Percentiles rank a stretch among this genome's conserved stretches.
Conservation (phyloP, 2,329 filamentous ascomycete species). For the Ophiostoma ulmi region DNA sequence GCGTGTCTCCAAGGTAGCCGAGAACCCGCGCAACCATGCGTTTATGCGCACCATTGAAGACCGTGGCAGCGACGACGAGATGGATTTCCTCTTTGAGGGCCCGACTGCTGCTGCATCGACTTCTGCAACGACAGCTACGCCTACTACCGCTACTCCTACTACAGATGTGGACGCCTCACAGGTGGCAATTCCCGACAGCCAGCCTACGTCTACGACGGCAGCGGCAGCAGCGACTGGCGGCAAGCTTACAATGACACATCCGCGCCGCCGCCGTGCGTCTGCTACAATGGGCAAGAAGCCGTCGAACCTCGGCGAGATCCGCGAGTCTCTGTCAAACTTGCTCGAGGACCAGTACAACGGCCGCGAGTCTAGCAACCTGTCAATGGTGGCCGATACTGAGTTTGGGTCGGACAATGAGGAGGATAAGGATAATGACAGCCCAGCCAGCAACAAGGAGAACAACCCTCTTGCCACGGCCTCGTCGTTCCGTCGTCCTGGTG, state of each 20-base stretch:
- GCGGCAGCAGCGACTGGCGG: slow-evolving; percentile 35
- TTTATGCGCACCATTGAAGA: slow-evolving; percentile 91
- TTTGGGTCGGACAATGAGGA: slow-evolving; percentile 46
- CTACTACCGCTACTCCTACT: slow-evolving; percentile 32
- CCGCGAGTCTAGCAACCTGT: slow-evolving; percentile 36
- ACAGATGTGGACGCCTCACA: background rate
- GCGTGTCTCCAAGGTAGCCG: slow-evolving; percentile 81
- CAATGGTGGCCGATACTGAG: slow-evolving; percentile 44
- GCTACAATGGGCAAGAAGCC: slow-evolving; percentile 62
- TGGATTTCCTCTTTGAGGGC: slow-evolving; percentile 59
- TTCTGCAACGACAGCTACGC: background rate
- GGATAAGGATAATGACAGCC: slow-evolving; percentile 47
- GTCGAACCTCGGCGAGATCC: slow-evolving; percentile 70
- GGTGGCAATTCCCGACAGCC: slow-evolving; percentile 26
- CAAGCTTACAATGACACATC: slow-evolving; percentile 14
- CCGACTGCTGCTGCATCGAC: slow-evolving; percentile 24
- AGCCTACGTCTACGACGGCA: slow-evolving; percentile 1
- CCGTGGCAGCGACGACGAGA: slow-evolving; percentile 66
- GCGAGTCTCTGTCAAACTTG: slow-evolving; percentile 75
- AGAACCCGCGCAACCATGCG: slow-evolving; percentile 81
- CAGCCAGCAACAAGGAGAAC: slow-evolving; percentile 35
- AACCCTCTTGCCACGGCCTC: background rate
- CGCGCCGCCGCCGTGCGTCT: slow-evolving; percentile 44
- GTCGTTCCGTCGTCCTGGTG: slow-evolving; percentile 31
- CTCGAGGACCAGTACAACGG: slow-evolving; percentile 59